Percentiles rank a stretch among this genome's conserved stretches.
Evolutionary conservation across 2,329 filamentous ascomycete species (phyloP).

Genomic region (Claviceps arundinis): DNA sequence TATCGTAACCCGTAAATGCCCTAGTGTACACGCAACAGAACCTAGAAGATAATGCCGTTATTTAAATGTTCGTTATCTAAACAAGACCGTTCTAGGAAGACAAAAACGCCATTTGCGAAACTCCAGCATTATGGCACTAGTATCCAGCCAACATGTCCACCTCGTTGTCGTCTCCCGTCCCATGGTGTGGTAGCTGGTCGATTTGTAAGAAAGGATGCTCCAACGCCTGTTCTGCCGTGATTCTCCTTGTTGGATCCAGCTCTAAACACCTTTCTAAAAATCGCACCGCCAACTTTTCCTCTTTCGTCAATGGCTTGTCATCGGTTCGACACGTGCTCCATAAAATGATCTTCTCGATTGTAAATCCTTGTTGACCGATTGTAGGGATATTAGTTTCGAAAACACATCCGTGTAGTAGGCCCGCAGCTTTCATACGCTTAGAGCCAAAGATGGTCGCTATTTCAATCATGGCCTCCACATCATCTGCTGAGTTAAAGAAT

Average conservation of each 20-base stretch:
- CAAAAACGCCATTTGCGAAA: neutral
- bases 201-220: constrained; percentile 53
- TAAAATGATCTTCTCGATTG: constrained; percentile 82
- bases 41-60: neutral
- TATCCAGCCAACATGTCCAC: constrained; percentile 34
- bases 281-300: constrained; percentile 59
- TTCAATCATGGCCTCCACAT: constrained; percentile 94
- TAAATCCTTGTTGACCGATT: constrained; percentile 73
- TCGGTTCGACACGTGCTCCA: constrained; percentile 79
- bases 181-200: constrained; percentile 16
- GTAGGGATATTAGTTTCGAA: constrained; percentile 90
- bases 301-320: constrained; percentile 40
- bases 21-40: neutral
- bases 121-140: neutral
- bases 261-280: constrained; percentile 65
- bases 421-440: constrained; percentile 70
- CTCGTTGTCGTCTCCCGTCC: constrained; percentile 35
- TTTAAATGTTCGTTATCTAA: neutral
- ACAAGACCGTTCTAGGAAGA: constrained; percentile 1
- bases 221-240: constrained; percentile 63
- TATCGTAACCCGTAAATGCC: constrained; percentile 2
- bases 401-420: constrained; percentile 75
- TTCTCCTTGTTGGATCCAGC: constrained; percentile 58
- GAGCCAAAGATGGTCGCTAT: constrained; percentile 89
- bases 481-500: constrained; percentile 98